Evolutionary conservation across 495 filamentous ascomycete genomes (phyloP).

Genomic region (Penicillium robsamsonii): DNA sequence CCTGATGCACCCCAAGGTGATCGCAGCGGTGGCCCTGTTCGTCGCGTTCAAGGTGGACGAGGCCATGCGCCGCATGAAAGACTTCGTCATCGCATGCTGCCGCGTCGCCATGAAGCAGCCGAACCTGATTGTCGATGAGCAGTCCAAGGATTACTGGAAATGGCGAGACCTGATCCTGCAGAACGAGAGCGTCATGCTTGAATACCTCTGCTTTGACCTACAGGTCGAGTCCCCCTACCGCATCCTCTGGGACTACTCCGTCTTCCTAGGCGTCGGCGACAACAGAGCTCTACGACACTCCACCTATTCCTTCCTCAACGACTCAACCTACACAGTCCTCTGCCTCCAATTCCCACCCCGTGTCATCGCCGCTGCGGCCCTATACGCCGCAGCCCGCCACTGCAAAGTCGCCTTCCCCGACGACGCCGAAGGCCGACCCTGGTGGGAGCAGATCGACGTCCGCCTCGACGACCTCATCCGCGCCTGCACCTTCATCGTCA

Average conservation of each 20-base stretch:
- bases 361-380: constrained; percentile 77
- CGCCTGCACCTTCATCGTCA: constrained; percentile 68
- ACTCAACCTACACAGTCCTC: constrained; percentile 76
- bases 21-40: constrained; percentile 86
- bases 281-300: constrained; percentile 76
- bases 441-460: constrained; percentile 78
- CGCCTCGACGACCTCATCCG: constrained; percentile 58
- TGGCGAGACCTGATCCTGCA: constrained; percentile 92
- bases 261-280: constrained; percentile 64
- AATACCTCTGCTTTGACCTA: constrained; percentile 91
- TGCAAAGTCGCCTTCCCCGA: constrained; percentile 70
- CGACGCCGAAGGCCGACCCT: constrained; percentile 66
- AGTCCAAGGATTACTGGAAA: constrained; percentile 93
- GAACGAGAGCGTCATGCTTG: constrained; percentile 87
- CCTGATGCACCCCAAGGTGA: constrained; percentile 78
- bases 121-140: constrained; percentile 83
- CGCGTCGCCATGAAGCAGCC: constrained; percentile 93
- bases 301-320: constrained; percentile 90
- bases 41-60: constrained; percentile 97
- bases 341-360: constrained; percentile 77
- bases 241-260: constrained; percentile 73
- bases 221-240: constrained; percentile 82
- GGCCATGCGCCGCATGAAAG: constrained; percentile 88
- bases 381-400: constrained; percentile 79
- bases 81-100: constrained; percentile 86